phyloP scores from a whole-genome alignment of 2,329 filamentous ascomycete genomes.

The Paraphoma sp. region DNA sequence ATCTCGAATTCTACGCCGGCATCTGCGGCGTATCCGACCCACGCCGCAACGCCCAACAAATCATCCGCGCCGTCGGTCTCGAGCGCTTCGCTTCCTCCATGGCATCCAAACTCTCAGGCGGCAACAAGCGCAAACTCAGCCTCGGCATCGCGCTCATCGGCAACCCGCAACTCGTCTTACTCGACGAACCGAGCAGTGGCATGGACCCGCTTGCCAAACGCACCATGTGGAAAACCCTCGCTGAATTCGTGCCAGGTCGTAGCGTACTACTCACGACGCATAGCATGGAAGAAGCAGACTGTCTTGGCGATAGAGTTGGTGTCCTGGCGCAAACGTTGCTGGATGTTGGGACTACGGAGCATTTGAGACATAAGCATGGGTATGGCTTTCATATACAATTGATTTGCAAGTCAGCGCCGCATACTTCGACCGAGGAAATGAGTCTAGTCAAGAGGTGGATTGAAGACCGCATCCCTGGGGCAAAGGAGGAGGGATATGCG shows the following conservation, averaged over 20 bases:
- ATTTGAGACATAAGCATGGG: constrained; percentile 74
- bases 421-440: constrained; percentile 72
- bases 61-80: constrained; percentile 79
- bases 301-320: constrained; percentile 77
- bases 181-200: constrained; percentile 85
- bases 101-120: constrained; percentile 78
- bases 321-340: constrained; percentile 85
- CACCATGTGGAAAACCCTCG: constrained; percentile 86
- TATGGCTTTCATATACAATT: constrained; percentile 80
- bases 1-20: constrained; percentile 82
- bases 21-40: constrained; percentile 77
- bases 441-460: constrained; percentile 70
- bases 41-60: constrained; percentile 74
- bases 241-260: constrained; percentile 70
- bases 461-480: constrained; percentile 62
- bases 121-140: constrained; percentile 86
- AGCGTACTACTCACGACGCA: constrained; percentile 86
- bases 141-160: constrained; percentile 88
- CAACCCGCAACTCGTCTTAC: constrained; percentile 81
- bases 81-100: constrained; percentile 72
- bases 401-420: constrained; percentile 73
- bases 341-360: constrained; percentile 60
- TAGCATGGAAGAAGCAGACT: constrained; percentile 91
- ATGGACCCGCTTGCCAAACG: constrained; percentile 88
- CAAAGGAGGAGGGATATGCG: constrained; percentile 55